These are phyloP conservation scores for Auriscalpium microsporum DNA, from an alignment of 768 basidiomycete species.

Conservation along the genomic window DNA sequence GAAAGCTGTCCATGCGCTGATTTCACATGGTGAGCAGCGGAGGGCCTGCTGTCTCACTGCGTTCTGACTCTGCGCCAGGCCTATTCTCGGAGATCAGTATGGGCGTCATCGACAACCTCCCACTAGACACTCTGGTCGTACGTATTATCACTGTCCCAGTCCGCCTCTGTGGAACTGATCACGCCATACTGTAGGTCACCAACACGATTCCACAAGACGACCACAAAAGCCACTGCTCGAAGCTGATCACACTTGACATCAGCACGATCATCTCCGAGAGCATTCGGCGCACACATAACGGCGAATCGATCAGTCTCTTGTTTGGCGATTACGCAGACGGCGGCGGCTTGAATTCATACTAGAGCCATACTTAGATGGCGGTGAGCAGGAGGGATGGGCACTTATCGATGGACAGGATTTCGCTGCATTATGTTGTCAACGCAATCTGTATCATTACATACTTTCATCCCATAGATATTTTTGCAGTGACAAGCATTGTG, in stretches of 20 bases:
- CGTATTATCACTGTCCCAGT: slow-evolving; percentile 22
- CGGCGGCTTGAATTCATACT: slow-evolving; percentile 20
- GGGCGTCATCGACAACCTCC: slow-evolving; percentile 56
- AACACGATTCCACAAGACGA: slow-evolving; percentile 87
- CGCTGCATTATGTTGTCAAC: too few relatives aligned
- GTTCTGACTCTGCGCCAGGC: slow-evolving; percentile 34
- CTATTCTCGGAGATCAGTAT: slow-evolving; percentile 73
- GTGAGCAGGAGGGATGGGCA: too few relatives aligned
- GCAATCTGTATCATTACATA: too few relatives aligned
- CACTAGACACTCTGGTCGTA: slow-evolving; percentile 82
- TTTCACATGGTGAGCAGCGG: slow-evolving; percentile 71
- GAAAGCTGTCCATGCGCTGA: slow-evolving; percentile 73
- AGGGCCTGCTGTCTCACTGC: slow-evolving; percentile 2
- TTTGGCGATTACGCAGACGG: slow-evolving; percentile 76
- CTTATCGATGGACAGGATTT: too few relatives aligned
- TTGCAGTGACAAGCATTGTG: too few relatives aligned
- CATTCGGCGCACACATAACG: slow-evolving; percentile 90
- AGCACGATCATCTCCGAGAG: slow-evolving; percentile 91
- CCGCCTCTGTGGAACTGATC: not conserved
- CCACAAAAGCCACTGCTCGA: slow-evolving; percentile 53
- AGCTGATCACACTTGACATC: slow-evolving; percentile 85
- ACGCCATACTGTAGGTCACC: slow-evolving; percentile 53
- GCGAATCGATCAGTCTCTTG: slow-evolving; percentile 83
- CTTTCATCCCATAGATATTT: too few relatives aligned
- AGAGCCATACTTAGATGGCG: not conserved